Percentiles rank a stretch among this genome's conserved stretches.
Conservation (phyloP, 1,284 basidiomycete species). For the Naganishia sp. region DNA sequence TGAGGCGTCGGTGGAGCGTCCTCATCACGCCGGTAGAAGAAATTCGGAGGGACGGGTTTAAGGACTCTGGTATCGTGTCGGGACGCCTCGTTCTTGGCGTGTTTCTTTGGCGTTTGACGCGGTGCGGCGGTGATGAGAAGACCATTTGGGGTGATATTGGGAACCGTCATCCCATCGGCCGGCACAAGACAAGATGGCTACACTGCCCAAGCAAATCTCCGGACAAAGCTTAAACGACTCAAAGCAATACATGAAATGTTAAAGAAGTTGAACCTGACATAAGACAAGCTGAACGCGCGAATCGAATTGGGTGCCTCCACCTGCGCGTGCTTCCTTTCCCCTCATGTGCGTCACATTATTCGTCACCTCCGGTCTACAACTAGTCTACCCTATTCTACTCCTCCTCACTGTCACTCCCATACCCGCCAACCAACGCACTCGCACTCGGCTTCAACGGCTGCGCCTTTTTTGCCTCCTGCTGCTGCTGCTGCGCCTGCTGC, state of each 20-base stretch:
- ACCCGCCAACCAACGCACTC: constrained; percentile 62
- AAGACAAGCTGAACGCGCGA: not conserved
- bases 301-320: constrained; percentile 3
- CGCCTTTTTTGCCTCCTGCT: constrained; percentile 39
- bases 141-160: constrained; percentile 1
- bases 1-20: not conserved
- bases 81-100: not conserved
- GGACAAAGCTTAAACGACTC: no score
- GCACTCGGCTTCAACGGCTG: constrained; percentile 54
- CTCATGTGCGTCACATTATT: constrained; percentile 6
- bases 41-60: constrained; percentile 11
- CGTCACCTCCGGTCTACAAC: not conserved
- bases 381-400: constrained; percentile 13
- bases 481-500: constrained; percentile 43
- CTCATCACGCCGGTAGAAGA: constrained; percentile 3
- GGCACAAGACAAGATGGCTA: constrained; percentile 6
- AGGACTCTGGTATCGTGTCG: not conserved
- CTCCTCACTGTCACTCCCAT: constrained; percentile 62
- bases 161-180: constrained; percentile 1
- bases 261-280: not conserved
- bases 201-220: no score
- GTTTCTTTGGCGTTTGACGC: not conserved
- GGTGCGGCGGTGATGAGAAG: not conserved
- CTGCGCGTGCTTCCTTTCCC: constrained; percentile 1
- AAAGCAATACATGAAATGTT: no score